Conservation (phyloP, 164 flowering plant species). For the Magnolia sinica region DNA sequence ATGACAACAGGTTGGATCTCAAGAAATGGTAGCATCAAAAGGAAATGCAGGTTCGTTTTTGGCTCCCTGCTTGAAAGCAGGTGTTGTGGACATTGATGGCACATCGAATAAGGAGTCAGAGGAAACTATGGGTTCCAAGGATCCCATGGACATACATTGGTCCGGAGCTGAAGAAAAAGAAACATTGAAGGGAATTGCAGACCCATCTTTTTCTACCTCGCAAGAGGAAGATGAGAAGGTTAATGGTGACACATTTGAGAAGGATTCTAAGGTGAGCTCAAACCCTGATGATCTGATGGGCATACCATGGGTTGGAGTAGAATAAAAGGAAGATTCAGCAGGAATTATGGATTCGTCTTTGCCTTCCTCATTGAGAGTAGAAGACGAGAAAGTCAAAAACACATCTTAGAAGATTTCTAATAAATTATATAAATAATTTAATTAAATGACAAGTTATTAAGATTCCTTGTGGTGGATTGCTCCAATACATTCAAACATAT, state of each 20-base stretch:
- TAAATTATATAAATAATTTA: too few species aligned
- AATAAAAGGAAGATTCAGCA: neutral
- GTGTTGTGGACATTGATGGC: neutral
- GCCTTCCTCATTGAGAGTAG: neutral
- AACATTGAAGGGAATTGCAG: neutral
- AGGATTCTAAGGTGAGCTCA: neutral
- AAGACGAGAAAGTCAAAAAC: neutral
- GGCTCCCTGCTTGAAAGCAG: neutral
- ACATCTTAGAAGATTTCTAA: neutral
- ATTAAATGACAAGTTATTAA: too few species aligned
- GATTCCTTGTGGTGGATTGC: too few species aligned
- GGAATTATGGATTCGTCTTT: neutral
- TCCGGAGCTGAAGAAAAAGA: neutral
- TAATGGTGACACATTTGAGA: neutral
- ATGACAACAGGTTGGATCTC: neutral
- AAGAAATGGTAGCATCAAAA: neutral
- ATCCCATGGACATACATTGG: neutral
- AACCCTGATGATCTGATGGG: neutral
- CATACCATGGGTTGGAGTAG: neutral
- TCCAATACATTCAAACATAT: too few species aligned
- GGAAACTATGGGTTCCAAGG: neutral
- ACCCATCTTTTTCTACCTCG: neutral
- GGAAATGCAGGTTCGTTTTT: neutral
- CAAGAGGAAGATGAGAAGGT: neutral
- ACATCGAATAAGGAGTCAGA: neutral